Base-by-base conservation (phyloP, 805 yeast genomes). In the Nakazawaea ambrosiae region DNA sequence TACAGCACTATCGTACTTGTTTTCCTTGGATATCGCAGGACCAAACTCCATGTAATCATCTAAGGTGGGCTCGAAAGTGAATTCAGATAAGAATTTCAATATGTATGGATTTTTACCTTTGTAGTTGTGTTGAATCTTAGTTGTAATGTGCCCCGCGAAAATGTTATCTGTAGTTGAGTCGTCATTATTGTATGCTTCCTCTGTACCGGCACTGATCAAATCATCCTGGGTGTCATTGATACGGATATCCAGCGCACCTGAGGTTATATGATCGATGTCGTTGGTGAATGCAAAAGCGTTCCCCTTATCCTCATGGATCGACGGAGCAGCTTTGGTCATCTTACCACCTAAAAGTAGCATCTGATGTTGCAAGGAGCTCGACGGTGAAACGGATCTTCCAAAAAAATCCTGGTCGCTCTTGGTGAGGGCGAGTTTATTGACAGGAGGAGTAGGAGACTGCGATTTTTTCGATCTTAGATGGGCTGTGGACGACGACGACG, bases 11-110 rank as follows among this genome's bases (percentile, higher is more conserved):
- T 27, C 14, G 15, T 18, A 11, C 11, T 5, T 10, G 17, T 22
- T 22, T 8, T 26, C 16, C 26, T 20, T 28, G 24, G 17, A 46
- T 5, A 58, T 23, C 2, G 38, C 37, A 3, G 64, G 55, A 0
- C 92, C 92, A 65, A 87, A 85, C 48, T 84, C 94, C 14, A 68
- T 57, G 45, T 77, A 82, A 36, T 78, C 78, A 30, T 67, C 68
- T 36, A 80, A 51, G 1, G 70, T 60, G 0, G 87, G 83, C 27
- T 71, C 77, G 38, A 79, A 66, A 15, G 63, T 63, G 16, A 79
- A 63, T 12, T 64, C 66, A 9, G 65, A 61, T 36, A 88, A 61
- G 49, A 71, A 81, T 29, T 70, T 67, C 36, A 71, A 49, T 23
- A 88, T 75, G 42, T 73, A 76, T 1, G 79, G 78, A 49, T 82